A percentile compares a stretch with the other conserved stretches of the same genome.
Evolutionary conservation across 164 flowering plant species (phyloP).

Genomic region (Tinospora cordifolia): DNA sequence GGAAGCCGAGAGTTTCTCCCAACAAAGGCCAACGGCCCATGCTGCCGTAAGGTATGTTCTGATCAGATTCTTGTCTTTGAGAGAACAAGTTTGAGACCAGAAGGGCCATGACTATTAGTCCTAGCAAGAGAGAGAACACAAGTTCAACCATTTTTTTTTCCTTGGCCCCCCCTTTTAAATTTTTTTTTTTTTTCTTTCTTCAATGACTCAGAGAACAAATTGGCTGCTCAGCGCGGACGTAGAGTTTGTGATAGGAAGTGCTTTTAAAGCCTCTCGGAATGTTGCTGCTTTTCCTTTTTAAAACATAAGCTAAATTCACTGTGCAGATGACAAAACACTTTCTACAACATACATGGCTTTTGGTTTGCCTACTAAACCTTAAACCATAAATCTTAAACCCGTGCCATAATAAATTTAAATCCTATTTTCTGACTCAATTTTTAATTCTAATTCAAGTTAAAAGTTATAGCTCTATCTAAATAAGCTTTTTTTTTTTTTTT

Average conservation of each 20-base stretch:
- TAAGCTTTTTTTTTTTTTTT: too few species aligned
- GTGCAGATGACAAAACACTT: too few species aligned
- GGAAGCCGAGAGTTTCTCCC: constrained; percentile 61
- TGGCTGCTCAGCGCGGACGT: not conserved
- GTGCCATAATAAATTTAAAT: too few species aligned
- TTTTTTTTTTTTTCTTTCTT: constrained; percentile 1
- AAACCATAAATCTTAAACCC: too few species aligned
- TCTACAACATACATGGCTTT: too few species aligned
- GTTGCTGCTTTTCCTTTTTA: constrained; percentile 3
- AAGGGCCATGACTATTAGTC: constrained; percentile 13
- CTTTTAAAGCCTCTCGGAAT: constrained; percentile 14
- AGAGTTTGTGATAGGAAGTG: not conserved
- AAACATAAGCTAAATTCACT: too few species aligned
- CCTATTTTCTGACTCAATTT: too few species aligned
- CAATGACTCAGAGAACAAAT: not conserved
- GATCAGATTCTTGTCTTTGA: constrained; percentile 17
- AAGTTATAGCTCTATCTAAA: too few species aligned
- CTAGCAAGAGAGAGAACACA: constrained; percentile 24
- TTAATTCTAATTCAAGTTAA: too few species aligned
- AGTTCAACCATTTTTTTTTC: constrained; percentile 16
- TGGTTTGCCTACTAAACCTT: too few species aligned
- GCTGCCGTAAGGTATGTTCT: constrained; percentile 46
- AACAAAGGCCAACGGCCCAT: constrained; percentile 69
- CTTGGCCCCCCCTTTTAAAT: too few species aligned
- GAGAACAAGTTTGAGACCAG: constrained; percentile 16